Evolutionary conservation across 441 rosid species (phyloP), one percentile per base, ranked within the genome.

Genomic region (Adansonia grandidieri): DNA sequence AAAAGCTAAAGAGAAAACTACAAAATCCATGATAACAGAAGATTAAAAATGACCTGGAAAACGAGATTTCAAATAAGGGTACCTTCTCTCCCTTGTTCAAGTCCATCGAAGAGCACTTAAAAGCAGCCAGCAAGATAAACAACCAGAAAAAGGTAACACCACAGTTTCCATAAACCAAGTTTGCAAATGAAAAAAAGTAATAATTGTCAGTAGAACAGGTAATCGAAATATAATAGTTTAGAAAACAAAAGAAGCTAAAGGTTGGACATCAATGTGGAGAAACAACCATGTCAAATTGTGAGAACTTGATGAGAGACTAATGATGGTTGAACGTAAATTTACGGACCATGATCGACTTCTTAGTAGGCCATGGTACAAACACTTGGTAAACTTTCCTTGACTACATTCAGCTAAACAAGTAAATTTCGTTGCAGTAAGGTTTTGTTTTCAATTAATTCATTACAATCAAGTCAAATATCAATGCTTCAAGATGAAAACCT

Each of bases 311-410:
- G 98, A 95, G 82, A 86, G 93, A 81, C 83, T 95, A 80, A 87
- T 93, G 97, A 90, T 93, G 94, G 89, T 92, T 14, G 97, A 93
- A 78, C 77, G 93, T 78, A 96, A 93, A 77, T 91, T 95, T 78
- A 90, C 97, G 44, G 93, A 95, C 70, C 64, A 72, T 73, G 92
- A 95, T 80, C 97, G 98, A 80, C 98, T 95, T 79, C 48, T 82
- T 8, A 88, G 82, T 44, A 84, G 90, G 77, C 50, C 89, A 74
- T 95, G 98, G 98, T 84, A 85, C 81, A 95, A 93, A 87, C 97
- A 93, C 82, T 81, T 93, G 88, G 92, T 94, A 88, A 19, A 87
- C 50, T 32, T 70, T 28, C 74, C 51, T 60, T 74, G 22, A 17
- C 58, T 40, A 5, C 37, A 76, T 22, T 67, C 24, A 47, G 62